These are phyloP conservation scores for Populus nigra DNA, from an alignment of 345 rosid species.

Conservation along the genomic window DNA sequence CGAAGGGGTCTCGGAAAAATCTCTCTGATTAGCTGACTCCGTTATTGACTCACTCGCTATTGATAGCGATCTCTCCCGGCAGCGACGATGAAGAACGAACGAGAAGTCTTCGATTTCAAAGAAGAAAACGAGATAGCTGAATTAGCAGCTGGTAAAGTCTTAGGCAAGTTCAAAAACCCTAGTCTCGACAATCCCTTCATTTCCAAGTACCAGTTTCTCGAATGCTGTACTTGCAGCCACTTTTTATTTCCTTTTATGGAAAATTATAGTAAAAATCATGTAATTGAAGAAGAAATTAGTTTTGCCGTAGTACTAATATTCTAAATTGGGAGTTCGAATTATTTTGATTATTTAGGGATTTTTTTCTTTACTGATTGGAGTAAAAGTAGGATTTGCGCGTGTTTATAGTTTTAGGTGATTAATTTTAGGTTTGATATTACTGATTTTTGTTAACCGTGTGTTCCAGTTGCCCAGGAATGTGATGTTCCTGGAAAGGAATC, in stretches of 20 bases:
- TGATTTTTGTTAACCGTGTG: conserved; percentile 7
- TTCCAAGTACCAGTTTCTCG: conserved; percentile 45
- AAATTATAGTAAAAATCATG: neutral
- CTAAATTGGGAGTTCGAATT: neutral
- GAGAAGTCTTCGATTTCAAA: conserved; percentile 61
- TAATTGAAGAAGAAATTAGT: neutral
- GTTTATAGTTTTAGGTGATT: neutral
- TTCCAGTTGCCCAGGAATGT: conserved; percentile 44
- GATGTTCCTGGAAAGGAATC: conserved; percentile 26
- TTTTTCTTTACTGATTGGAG: neutral
- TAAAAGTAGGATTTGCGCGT: neutral
- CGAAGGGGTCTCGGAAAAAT: conserved; percentile 10
- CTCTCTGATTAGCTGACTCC: conserved; percentile 8
- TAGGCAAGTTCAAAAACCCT: conserved; percentile 62
- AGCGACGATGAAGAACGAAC: conserved; percentile 47
- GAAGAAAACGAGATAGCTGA: conserved; percentile 72
- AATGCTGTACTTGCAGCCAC: conserved; percentile 29
- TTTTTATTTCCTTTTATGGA: neutral
- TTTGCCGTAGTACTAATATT: neutral
- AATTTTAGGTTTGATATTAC: neutral
- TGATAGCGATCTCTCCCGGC: neutral
- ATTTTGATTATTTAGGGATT: too few species aligned
- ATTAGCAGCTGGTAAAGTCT: conserved; percentile 37
- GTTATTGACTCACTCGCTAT: neutral
- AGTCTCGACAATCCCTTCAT: conserved; percentile 35